phyloP scores from a whole-genome alignment of 2,329 filamentous ascomycete species.

The Aspergillus novofumigatus region DNA sequence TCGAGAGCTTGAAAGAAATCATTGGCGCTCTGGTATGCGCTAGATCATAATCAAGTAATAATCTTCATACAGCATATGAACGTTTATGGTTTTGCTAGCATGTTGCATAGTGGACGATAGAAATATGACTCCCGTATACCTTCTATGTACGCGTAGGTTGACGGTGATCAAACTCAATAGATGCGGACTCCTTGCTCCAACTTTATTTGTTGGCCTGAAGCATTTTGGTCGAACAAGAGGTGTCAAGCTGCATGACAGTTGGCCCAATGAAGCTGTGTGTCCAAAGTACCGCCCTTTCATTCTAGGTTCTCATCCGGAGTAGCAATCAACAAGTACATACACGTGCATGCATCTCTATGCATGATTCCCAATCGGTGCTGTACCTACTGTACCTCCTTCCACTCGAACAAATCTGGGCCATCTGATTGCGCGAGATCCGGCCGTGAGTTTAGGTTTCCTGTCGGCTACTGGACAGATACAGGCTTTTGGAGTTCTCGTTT shows the following conservation, averaged over 20 bases:
- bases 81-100: background rate
- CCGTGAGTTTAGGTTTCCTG: background rate
- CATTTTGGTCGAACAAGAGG: background rate
- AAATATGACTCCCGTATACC: background rate
- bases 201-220: background rate
- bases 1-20: conserved; percentile 13
- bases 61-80: background rate
- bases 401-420: background rate
- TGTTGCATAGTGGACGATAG: background rate
- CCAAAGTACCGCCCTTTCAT: background rate
- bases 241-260: background rate
- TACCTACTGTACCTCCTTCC: background rate
- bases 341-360: background rate
- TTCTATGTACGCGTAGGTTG: background rate
- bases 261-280: background rate
- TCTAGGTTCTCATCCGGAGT: background rate
- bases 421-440: background rate
- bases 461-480: background rate
- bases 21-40: background rate
- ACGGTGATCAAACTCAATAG: background rate
- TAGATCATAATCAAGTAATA: background rate
- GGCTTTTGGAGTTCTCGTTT: background rate
- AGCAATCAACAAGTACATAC: background rate
- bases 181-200: background rate
- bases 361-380: background rate